Evolutionary conservation across 495 filamentous ascomycete species (phyloP).

Genomic region (Neurospora hispaniola): DNA sequence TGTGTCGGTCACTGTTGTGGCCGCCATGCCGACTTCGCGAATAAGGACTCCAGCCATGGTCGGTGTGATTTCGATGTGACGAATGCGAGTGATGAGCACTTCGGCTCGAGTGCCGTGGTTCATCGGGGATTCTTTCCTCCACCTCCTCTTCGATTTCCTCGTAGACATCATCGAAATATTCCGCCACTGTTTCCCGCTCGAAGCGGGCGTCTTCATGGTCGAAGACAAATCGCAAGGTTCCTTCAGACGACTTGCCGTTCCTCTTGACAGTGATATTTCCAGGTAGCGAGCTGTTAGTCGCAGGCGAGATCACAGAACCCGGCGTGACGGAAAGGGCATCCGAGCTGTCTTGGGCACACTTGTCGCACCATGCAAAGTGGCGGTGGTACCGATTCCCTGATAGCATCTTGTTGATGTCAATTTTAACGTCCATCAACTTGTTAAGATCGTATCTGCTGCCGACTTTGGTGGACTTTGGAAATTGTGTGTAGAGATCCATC

Average conservation of each 20-base stretch:
- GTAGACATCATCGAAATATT: slow-evolving; percentile 63
- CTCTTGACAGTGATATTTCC: slow-evolving; percentile 29
- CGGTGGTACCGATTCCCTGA: slow-evolving; percentile 26
- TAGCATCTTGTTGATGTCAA: slow-evolving; percentile 70
- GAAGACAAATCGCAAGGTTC: slow-evolving; percentile 84
- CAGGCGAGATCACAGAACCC: slow-evolving; percentile 27
- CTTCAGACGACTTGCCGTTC: slow-evolving; percentile 50
- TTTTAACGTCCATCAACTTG: slow-evolving; percentile 71
- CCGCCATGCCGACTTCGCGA: slow-evolving; percentile 12
- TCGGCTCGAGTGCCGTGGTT: slow-evolving; percentile 19
- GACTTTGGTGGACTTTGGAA: slow-evolving; percentile 58
- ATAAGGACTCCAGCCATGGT: slow-evolving; percentile 19
- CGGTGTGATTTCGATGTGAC: slow-evolving; percentile 5
- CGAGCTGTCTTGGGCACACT: slow-evolving; percentile 27
- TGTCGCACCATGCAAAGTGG: slow-evolving; percentile 31
- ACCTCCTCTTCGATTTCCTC: slow-evolving; percentile 67
- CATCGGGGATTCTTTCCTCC: slow-evolving; percentile 37
- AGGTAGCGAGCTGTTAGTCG: slow-evolving; percentile 21
- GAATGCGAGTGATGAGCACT: slow-evolving; percentile 6
- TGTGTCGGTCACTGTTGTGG: slow-evolving; percentile 11
- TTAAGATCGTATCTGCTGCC: slow-evolving; percentile 61
- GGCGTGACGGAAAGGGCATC: slow-evolving; percentile 24
- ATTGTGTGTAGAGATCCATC: slow-evolving; percentile 76
- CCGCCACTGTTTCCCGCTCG: slow-evolving; percentile 56
- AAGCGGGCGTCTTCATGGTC: slow-evolving; percentile 63